These are phyloP conservation scores for Macrophomina phaseolina DNA, from an alignment of 2,329 filamentous ascomycete species.

Conservation along the genomic window DNA sequence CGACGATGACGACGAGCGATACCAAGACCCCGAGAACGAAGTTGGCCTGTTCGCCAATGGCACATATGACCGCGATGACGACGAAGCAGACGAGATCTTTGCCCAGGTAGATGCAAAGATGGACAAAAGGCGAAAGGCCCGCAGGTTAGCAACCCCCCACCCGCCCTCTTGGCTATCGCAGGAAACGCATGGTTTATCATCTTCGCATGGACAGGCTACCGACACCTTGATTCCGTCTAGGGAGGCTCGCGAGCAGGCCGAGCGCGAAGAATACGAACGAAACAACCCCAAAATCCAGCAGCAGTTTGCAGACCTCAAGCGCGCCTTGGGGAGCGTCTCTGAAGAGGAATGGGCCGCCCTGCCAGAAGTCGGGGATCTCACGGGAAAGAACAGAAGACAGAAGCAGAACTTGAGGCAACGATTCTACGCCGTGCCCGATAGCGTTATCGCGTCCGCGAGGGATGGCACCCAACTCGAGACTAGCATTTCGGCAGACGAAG, in stretches of 20 bases:
- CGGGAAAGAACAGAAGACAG: constrained; percentile 86
- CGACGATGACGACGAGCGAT: constrained; percentile 78
- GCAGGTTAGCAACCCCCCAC: constrained; percentile 71
- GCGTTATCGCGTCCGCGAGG: constrained; percentile 85
- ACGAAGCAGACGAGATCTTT: constrained; percentile 96
- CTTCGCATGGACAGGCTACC: constrained; percentile 31
- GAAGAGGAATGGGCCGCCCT: constrained; percentile 97
- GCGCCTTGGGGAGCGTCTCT: constrained; percentile 82
- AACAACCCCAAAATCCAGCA: constrained; percentile 98
- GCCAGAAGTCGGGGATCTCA: constrained; percentile 95
- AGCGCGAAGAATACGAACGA: constrained; percentile 92
- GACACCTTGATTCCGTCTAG: constrained; percentile 63
- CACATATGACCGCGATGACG: constrained; percentile 90
- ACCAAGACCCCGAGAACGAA: constrained; percentile 96
- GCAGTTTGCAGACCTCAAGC: constrained; percentile 95
- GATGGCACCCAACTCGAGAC: constrained; percentile 83
- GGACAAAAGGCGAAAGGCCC: constrained; percentile 82
- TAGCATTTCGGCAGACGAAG: constrained; percentile 78
- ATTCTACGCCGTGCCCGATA: constrained; percentile 97
- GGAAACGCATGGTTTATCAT: constrained; percentile 41
- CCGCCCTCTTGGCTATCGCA: constrained; percentile 32
- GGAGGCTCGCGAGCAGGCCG: constrained; percentile 90
- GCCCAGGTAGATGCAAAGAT: constrained; percentile 96
- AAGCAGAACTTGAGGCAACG: constrained; percentile 79
- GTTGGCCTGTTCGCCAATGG: constrained; percentile 94